phyloP scores from a whole-genome alignment of 768 basidiomycete genomes.

The Punctularia strigosozonata region DNA sequence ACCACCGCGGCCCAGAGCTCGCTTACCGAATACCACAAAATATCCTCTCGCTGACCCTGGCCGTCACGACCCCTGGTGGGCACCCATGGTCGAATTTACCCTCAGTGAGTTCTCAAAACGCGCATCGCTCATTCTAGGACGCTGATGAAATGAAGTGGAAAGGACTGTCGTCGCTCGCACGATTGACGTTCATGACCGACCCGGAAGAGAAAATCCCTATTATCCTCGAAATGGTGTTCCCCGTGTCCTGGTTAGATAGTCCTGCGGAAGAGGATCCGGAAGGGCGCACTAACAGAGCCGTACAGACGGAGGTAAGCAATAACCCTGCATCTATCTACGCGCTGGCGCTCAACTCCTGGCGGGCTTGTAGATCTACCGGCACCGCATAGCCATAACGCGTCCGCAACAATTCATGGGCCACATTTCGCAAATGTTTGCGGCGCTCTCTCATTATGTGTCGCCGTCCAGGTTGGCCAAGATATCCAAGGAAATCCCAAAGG shows the following conservation, averaged over 20 bases:
- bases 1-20: conserved; percentile 37
- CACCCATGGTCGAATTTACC: conserved; percentile 45
- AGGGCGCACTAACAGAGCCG: conserved; percentile 52
- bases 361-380: conserved; percentile 27
- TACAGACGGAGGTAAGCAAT: conserved; percentile 39
- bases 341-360: not conserved
- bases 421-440: conserved; percentile 66
- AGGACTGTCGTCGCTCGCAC: conserved; percentile 20
- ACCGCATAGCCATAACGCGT: conserved; percentile 37
- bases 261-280: conserved; percentile 38
- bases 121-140: not conserved
- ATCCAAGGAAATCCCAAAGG: conserved; percentile 47
- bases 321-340: not conserved
- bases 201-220: conserved; percentile 35
- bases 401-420: conserved; percentile 50
- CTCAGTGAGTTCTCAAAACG: conserved; percentile 30
- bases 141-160: not conserved
- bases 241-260: conserved; percentile 46
- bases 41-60: conserved; percentile 52
- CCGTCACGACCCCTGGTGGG: conserved; percentile 63
- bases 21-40: conserved; percentile 54
- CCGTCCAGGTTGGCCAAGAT: conserved; percentile 19
- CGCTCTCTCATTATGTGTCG: conserved; percentile 45
- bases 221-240: conserved; percentile 47
- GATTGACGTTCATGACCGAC: conserved; percentile 25